A percentile compares a stretch with the other conserved stretches of the same genome.
Evolutionary conservation across 331 rosid species (phyloP).

Genomic region (Malus hybrid): DNA sequence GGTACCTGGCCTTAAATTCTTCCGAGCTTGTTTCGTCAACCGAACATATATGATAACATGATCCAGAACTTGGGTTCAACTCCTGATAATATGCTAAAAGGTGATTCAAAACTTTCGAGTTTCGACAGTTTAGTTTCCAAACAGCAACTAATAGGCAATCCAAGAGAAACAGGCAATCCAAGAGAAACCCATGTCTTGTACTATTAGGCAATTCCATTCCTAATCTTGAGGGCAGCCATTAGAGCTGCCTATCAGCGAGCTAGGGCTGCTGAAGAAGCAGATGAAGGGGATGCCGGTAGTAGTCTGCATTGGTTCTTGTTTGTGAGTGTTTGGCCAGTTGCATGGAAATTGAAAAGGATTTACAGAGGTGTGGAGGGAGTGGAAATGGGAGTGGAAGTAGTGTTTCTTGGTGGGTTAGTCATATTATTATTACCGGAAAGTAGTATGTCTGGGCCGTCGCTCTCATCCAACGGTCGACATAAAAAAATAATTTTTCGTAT

Average conservation of each 20-base stretch:
- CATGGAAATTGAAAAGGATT: neutral
- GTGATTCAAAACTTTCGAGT: neutral
- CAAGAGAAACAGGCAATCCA: neutral
- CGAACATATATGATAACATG: constrained; percentile 76
- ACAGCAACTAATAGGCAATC: neutral
- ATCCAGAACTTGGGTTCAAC: constrained; percentile 41
- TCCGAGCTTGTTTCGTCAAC: constrained; percentile 63
- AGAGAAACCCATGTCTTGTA: neutral
- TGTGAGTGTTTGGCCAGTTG: neutral
- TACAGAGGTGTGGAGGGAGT: neutral
- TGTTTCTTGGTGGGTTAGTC: neutral
- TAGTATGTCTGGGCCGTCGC: too few species aligned
- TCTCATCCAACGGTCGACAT: too few species aligned
- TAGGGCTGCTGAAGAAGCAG: neutral
- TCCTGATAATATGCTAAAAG: constrained; percentile 36
- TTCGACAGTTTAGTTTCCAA: neutral
- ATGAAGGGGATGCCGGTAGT: neutral
- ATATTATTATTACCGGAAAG: too few species aligned
- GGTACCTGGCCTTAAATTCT: constrained; percentile 51
- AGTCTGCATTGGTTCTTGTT: neutral
- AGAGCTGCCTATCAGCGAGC: neutral
- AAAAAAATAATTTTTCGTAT: too few species aligned
- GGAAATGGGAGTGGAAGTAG: constrained; percentile 2
- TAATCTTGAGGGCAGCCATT: too few species aligned
- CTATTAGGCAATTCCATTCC: neutral